Conservation (phyloP, 139 green algal species). For the Deuterostichococcus epilithicus region DNA sequence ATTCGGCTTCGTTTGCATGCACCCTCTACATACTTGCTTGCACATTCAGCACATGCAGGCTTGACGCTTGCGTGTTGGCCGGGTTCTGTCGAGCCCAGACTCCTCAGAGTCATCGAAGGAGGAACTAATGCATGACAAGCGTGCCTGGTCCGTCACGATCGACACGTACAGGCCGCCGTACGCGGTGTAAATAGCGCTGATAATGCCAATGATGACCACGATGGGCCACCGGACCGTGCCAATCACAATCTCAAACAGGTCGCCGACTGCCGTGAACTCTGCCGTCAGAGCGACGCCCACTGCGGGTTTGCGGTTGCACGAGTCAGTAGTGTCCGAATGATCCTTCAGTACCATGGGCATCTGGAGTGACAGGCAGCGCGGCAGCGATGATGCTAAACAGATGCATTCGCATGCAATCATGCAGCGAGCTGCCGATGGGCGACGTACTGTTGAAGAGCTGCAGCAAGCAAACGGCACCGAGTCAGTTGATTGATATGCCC, state of each 20-base stretch:
- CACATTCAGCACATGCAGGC: not conserved
- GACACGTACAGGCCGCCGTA: slow-evolving; percentile 68
- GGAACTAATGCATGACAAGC: too few species aligned
- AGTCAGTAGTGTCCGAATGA: not conserved
- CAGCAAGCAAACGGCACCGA: too few species aligned
- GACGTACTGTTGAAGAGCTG: slow-evolving; percentile 54
- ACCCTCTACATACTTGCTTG: not conserved
- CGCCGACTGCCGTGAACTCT: slow-evolving; percentile 66
- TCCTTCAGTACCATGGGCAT: slow-evolving; percentile 27
- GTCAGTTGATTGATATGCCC: too few species aligned
- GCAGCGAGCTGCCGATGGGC: not conserved
- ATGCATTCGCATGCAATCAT: not conserved
- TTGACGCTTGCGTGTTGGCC: not conserved
- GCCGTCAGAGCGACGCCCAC: slow-evolving; percentile 41
- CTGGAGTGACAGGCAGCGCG: slow-evolving; percentile 14
- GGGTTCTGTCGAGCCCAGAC: slow-evolving; percentile 43
- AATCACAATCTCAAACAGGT: slow-evolving; percentile 62
- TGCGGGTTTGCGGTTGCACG: too few species aligned
- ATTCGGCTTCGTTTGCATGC: not conserved
- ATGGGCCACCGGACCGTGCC: slow-evolving; percentile 51
- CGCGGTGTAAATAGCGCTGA: slow-evolving; percentile 60
- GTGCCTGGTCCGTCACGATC: slow-evolving; percentile 75
- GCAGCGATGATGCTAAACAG: too few species aligned
- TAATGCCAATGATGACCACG: slow-evolving; percentile 60
- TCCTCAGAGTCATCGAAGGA: too few species aligned